Evolutionary conservation across 306 rosid species (phyloP).

Genomic region (Trifolium repens): DNA sequence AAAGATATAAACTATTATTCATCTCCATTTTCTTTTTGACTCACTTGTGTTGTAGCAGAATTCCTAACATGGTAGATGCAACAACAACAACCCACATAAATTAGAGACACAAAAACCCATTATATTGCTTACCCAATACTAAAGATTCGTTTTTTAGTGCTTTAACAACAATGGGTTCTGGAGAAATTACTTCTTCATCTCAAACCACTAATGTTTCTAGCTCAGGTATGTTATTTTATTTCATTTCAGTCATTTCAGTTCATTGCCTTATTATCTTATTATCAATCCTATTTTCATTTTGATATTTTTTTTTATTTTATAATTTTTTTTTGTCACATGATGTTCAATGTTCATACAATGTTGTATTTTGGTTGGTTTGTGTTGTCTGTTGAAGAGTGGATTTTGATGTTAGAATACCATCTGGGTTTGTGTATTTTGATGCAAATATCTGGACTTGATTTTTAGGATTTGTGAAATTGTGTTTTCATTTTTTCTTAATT

Average conservation of each 20-base stretch:
- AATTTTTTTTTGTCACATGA: neutral
- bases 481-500: conserved; percentile 15
- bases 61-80: conserved; percentile 18
- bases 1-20: neutral
- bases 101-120: neutral
- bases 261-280: neutral
- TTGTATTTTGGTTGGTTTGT: conserved; percentile 5
- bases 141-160: conserved; percentile 31
- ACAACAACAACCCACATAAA: neutral
- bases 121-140: conserved; percentile 13
- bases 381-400: neutral
- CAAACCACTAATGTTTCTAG: conserved; percentile 36
- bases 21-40: neutral
- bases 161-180: conserved; percentile 34
- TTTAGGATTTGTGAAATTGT: conserved; percentile 23
- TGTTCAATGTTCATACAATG: neutral
- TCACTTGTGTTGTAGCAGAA: conserved; percentile 17
- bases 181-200: conserved; percentile 28
- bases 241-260: conserved; percentile 12
- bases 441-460: neutral
- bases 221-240: conserved; percentile 37
- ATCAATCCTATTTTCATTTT: neutral
- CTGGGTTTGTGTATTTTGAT: too few species aligned
- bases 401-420: neutral
- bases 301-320: conserved; percentile 25